Base-by-base conservation (phyloP, 1,284 basidiomycete genomes). In the Somion occarium region DNA sequence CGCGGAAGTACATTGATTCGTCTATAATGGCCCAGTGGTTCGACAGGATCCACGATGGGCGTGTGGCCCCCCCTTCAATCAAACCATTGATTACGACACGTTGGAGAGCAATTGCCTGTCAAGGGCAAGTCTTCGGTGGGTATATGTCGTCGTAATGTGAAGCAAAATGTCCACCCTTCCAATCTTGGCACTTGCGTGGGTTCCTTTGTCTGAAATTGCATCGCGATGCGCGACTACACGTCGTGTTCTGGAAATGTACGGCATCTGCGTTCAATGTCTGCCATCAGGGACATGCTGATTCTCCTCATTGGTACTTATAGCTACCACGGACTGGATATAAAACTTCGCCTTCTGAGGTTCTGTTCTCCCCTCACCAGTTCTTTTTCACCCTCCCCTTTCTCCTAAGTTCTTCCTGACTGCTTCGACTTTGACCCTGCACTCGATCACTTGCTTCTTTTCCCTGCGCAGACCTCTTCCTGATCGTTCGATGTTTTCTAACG, bases 401-500 rank as follows among this genome's bases (percentile, higher is more conserved):
- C 19, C 20, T 13, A 23, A 19, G 42, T 43, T 23, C 42, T 23
- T 43, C 42, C 11, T 23, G 13, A 19, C 42, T 23, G 22, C 20
- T 4, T 24, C 20, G 39, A 15, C 15, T 19, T 9, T 15, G 9
- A 7, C 39, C 39, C 18, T 9, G 7, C 7, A 41, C 20, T 22
- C 20, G 9, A 41, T 9, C 34, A 9, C 34, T 37, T n/a, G n/a
- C 30, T 34, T 34, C 30, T 15, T 34, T 34, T 41, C 39, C 20
- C 19, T 19, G 18, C 30, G 9, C 13, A 7, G 39, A 22, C 39
- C 7, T 26, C 5, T 22, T 12, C 24, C 18, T 24, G 43, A 24
- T 27, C 25, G 23, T 18, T 20, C 42, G 23, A 68, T 66, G 64
- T 65, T 66, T 57, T 59, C 56, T 24, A 57, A 68, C 57, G 58